Percentiles rank a stretch among this genome's conserved stretches.
Conservation (phyloP, 495 filamentous ascomycete genomes). For the Rusavskia elegans region DNA sequence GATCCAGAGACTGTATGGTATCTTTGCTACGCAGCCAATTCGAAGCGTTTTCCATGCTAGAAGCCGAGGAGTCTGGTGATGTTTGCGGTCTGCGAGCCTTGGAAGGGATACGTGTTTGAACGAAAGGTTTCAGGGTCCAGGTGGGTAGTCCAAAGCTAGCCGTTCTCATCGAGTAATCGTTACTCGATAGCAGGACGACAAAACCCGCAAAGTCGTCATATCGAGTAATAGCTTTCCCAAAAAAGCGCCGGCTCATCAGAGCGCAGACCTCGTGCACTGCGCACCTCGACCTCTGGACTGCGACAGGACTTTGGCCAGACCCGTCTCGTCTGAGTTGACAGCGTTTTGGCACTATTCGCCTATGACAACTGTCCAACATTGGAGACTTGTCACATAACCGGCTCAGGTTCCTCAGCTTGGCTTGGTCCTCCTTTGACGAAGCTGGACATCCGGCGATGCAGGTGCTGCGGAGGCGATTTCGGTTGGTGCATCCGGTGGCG, state of each 20-base stretch:
- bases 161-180: slow-evolving; percentile 13
- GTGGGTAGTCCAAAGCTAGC: background rate
- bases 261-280: background rate
- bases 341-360: background rate
- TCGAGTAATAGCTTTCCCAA: background rate
- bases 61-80: background rate
- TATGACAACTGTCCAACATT: no score
- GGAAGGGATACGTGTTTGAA: background rate
- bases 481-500: background rate
- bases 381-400: no score
- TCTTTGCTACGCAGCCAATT: no score
- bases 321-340: background rate
- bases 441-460: background rate
- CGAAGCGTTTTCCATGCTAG: no score
- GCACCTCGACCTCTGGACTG: background rate
- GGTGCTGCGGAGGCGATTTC: background rate
- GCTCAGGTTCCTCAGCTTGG: background rate
- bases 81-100: background rate
- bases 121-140: background rate
- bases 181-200: slow-evolving; percentile 9
- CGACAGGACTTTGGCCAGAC: background rate
- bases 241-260: background rate
- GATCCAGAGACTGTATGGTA: no score
- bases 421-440: background rate
- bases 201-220: background rate